Conservation (phyloP, 352 stramenopile species). For the Phytophthora pini region DNA sequence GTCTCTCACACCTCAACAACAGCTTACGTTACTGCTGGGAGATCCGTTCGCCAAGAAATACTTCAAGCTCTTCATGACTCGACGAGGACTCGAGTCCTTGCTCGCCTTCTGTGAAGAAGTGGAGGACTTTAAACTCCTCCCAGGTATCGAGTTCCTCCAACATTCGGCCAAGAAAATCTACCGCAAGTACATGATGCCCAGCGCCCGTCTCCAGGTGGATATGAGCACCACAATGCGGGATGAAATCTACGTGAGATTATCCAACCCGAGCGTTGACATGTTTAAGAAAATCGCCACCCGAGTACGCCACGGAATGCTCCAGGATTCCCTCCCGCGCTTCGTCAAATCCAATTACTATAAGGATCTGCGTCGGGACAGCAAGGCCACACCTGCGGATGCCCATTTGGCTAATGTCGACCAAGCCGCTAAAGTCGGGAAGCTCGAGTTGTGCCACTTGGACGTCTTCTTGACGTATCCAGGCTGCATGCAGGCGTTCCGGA, state of each 20-base stretch:
- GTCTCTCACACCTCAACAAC: slow-evolving; percentile 54
- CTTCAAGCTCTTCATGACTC: slow-evolving; percentile 81
- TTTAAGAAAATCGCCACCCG: slow-evolving; percentile 80
- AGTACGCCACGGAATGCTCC: slow-evolving; percentile 74
- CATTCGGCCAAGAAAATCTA: slow-evolving; percentile 89
- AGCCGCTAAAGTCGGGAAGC: slow-evolving; percentile 74
- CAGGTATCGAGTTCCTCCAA: slow-evolving; percentile 85
- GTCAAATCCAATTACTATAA: slow-evolving; percentile 76
- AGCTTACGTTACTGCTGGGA: slow-evolving; percentile 52
- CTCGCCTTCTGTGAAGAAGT: slow-evolving; percentile 83
- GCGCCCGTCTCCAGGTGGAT: slow-evolving; percentile 80
- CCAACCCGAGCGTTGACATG: slow-evolving; percentile 84
- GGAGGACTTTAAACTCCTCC: slow-evolving; percentile 80
- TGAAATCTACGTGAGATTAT: slow-evolving; percentile 68
- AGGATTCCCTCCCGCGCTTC: slow-evolving; percentile 80
- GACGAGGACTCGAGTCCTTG: slow-evolving; percentile 63
- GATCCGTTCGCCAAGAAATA: slow-evolving; percentile 77
- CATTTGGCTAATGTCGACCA: slow-evolving; percentile 65
- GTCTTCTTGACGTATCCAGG: slow-evolving; percentile 73
- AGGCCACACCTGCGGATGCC: slow-evolving; percentile 40
- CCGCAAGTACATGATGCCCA: slow-evolving; percentile 83
- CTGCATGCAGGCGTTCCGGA: slow-evolving; percentile 70
- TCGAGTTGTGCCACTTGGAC: slow-evolving; percentile 79
- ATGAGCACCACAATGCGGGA: slow-evolving; percentile 85
- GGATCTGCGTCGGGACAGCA: slow-evolving; percentile 70